phyloP scores from a whole-genome alignment of 129 eudicot genomes.

The Lactuca saligna region DNA sequence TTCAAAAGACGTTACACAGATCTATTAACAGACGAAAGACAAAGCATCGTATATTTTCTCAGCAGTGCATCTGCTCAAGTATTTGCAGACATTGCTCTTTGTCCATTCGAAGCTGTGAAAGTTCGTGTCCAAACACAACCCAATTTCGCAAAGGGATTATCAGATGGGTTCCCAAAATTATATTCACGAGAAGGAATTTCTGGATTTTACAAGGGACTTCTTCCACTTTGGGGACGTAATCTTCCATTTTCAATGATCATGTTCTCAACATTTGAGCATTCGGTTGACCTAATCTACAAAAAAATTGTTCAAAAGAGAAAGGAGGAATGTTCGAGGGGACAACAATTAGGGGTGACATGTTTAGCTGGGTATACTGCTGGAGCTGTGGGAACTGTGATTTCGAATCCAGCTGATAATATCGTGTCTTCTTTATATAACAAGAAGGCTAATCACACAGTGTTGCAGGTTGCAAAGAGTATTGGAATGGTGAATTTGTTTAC shows the following conservation, averaged over 20 bases:
- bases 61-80: conserved; percentile 91
- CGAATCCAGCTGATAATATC: conserved; percentile 91
- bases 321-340: conserved; percentile 73
- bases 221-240: conserved; percentile 99
- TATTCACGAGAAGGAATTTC: conserved; percentile 66
- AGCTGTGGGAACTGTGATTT: conserved; percentile 76
- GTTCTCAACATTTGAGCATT: conserved; percentile 94
- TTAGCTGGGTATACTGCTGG: conserved; percentile 88
- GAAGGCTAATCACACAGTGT: conserved; percentile 53
- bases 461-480: conserved; percentile 70
- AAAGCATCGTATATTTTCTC: conserved; percentile 61
- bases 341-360: conserved; percentile 87
- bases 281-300: conserved; percentile 67
- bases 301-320: conserved; percentile 55
- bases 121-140: conserved; percentile 84
- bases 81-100: conserved; percentile 83
- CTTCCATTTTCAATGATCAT: conserved; percentile 96
- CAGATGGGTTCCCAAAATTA: conserved; percentile 90
- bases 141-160: conserved; percentile 74
- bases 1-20: conserved; percentile 69
- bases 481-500: conserved; percentile 76
- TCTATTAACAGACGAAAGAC: conserved; percentile 47
- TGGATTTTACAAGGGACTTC: conserved; percentile 91
- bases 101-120: conserved; percentile 93
- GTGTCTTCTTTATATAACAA: conserved; percentile 73